Conservation (phyloP, 495 filamentous ascomycete genomes). For the Neurospora sp. region DNA sequence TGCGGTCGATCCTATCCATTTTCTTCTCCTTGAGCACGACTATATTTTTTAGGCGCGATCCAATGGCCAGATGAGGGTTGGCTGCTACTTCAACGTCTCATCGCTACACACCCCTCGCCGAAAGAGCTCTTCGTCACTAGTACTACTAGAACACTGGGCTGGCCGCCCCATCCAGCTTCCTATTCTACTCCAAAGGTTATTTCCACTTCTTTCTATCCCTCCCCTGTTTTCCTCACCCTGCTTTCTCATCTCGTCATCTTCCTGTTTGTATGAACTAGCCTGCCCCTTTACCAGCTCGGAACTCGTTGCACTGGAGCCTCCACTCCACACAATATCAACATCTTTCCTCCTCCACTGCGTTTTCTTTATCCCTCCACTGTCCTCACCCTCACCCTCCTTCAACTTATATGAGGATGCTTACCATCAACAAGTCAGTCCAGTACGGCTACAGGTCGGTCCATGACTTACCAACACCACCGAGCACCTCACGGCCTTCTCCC, state of each 20-base stretch:
- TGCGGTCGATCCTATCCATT: constrained; percentile 15
- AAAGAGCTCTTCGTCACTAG: constrained; percentile 28
- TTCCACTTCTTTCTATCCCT: constrained; percentile 29
- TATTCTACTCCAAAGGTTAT: constrained; percentile 37
- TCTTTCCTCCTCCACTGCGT: constrained; percentile 8
- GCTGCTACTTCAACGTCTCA: constrained; percentile 40
- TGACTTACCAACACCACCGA: constrained; percentile 56
- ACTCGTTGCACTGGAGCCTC: not conserved
- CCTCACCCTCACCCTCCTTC: not conserved
- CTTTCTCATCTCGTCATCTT: constrained; percentile 4
- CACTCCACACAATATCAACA: not conserved
- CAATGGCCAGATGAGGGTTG: constrained; percentile 39
- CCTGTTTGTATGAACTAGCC: constrained; percentile 1
- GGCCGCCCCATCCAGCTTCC: constrained; percentile 43
- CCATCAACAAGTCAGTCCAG: constrained; percentile 55
- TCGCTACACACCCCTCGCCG: constrained; percentile 33
- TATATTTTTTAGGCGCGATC: constrained; percentile 21
- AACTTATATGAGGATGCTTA: constrained; percentile 49
- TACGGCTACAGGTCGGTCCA: constrained; percentile 59
- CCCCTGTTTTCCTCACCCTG: constrained; percentile 6
- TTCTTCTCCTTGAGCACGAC: constrained; percentile 20
- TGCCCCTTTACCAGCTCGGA: constrained; percentile 1
- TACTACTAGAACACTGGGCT: constrained; percentile 31
- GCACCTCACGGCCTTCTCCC: constrained; percentile 51
- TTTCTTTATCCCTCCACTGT: constrained; percentile 4